These are phyloP conservation scores for Verticillium nubilum DNA, from an alignment of 2,329 filamentous ascomycete species.

Conservation along the genomic window DNA sequence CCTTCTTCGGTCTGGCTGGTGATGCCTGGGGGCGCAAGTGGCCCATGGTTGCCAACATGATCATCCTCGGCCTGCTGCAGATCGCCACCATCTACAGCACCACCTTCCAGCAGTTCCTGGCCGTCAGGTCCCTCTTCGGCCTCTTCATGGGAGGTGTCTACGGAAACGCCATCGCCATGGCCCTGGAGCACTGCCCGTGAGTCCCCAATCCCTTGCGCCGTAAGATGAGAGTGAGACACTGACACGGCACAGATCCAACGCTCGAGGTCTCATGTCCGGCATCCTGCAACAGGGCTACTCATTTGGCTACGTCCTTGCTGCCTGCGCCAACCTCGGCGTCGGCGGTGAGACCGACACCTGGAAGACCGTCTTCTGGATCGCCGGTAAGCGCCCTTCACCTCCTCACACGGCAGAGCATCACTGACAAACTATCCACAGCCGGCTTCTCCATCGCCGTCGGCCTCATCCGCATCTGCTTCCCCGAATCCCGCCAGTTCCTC, in stretches of 20 bases:
- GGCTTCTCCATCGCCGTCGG: slow-evolving; percentile 65
- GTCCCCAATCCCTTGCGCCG: slow-evolving; percentile 18
- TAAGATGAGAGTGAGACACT: slow-evolving; percentile 3
- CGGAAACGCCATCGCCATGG: slow-evolving; percentile 74
- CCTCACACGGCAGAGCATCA: slow-evolving; percentile 1
- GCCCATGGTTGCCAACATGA: slow-evolving; percentile 78
- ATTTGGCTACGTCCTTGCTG: slow-evolving; percentile 74
- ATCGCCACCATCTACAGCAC: slow-evolving; percentile 71
- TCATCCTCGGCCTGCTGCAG: slow-evolving; percentile 61
- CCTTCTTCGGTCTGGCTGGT: slow-evolving; percentile 68
- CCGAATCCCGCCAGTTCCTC: slow-evolving; percentile 70
- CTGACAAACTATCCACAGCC: slow-evolving; percentile 27
- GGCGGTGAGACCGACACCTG: slow-evolving; percentile 58
- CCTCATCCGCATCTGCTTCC: slow-evolving; percentile 61
- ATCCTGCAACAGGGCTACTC: slow-evolving; percentile 80
- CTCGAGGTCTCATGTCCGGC: slow-evolving; percentile 75
- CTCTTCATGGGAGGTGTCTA: slow-evolving; percentile 80
- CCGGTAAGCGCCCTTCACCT: slow-evolving; percentile 26
- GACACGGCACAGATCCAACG: slow-evolving; percentile 40
- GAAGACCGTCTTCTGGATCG: slow-evolving; percentile 75
- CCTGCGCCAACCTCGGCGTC: slow-evolving; percentile 68
- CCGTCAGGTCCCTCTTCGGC: slow-evolving; percentile 67
- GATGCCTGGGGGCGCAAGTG: slow-evolving; percentile 79
- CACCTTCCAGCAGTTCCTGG: slow-evolving; percentile 71
- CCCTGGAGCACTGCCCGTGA: slow-evolving; percentile 66